Evolutionary conservation across 306 rosid species (phyloP), one percentile per base, ranked within the genome.

Genomic region (Crotalaria pallida): DNA sequence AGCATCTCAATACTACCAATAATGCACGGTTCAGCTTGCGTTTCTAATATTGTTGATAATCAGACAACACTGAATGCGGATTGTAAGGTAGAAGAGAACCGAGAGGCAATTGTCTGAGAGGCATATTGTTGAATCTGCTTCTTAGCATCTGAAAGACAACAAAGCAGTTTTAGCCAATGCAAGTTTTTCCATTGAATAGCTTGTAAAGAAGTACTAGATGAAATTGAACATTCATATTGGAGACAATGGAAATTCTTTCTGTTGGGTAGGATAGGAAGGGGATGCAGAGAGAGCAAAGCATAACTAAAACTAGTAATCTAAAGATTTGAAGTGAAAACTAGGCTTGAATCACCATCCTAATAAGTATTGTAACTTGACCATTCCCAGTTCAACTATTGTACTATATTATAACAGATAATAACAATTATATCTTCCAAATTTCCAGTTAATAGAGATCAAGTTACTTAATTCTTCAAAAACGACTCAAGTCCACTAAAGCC

Each of bases 61-160:
- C 84, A 92, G 73, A 92, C 92, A 11, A 88, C 91, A 67, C 83
- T 92, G 70, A 92, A 89, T 43, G 96, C 96, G 31, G 96, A 88
- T 67, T 89, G 96, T 27, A 92, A 18, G 59, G 98, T 84, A 26
- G 98, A 89, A 26, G 98, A 55, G 80, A 92, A 65, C 79, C 83
- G 92, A 12, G 89, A 61, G 56, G 98, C 96, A 43, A 92, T 69
- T 34, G 96, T 92, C 76, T 86, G 96, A 57, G 96, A 58, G 26
- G 98, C 98, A 67, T 83, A 92, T 74, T 89, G 98, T 78, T 89
- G 96, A 80, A 92, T 72, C 89, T 92, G 96, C 88, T 89, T 88
- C 86, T 88, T 92, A 49, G 98, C 97, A 81, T 84, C 96, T 93
- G 96, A 79, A 80, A 89, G 10, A 40, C 67, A 60, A 77, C 12